Evolutionary conservation across 192 early-diverging fungal species (phyloP).

Genomic region (Entomortierella lignicola): DNA sequence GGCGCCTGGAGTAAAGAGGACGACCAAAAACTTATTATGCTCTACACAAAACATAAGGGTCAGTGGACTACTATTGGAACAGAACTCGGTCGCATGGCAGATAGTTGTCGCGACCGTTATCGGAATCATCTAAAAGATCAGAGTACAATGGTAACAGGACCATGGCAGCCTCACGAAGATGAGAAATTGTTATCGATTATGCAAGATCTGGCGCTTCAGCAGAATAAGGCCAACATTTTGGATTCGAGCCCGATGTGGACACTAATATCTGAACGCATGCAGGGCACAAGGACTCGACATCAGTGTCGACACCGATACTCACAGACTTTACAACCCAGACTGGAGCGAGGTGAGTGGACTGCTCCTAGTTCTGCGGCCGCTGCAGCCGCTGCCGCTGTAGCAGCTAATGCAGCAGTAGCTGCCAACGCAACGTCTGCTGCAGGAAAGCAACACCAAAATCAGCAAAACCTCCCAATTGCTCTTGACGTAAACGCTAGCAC

Average conservation of each 20-base stretch:
- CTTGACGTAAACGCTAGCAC: constrained; percentile 11
- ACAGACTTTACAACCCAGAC: constrained; percentile 46
- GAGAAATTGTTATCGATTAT: constrained; percentile 40
- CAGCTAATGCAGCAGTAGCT: constrained; percentile 42
- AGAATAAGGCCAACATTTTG: constrained; percentile 42
- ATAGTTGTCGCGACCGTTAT: constrained; percentile 53
- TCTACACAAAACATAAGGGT: constrained; percentile 37
- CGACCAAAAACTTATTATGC: constrained; percentile 43
- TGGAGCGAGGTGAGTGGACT: constrained; percentile 53
- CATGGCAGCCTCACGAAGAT: constrained; percentile 51
- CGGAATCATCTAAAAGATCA: constrained; percentile 44
- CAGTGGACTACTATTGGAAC: constrained; percentile 56
- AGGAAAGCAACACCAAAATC: constrained; percentile 17
- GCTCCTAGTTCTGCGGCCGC: constrained; percentile 50
- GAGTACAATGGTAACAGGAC: constrained; percentile 49
- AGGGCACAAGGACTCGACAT: constrained; percentile 46
- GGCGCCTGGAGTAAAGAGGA: constrained; percentile 56
- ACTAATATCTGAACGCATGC: constrained; percentile 48
- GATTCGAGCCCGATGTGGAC: constrained; percentile 56
- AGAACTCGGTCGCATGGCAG: constrained; percentile 51
- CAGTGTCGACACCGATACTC: constrained; percentile 53
- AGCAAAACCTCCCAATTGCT: constrained; percentile 9
- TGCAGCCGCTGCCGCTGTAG: constrained; percentile 40
- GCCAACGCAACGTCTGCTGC: constrained; percentile 14
- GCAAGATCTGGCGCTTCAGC: constrained; percentile 51